Evolutionary conservation across 2,329 filamentous ascomycete genomes (phyloP), one percentile per base, ranked within the genome.

Genomic region (Simplicillium aogashimaense): DNA sequence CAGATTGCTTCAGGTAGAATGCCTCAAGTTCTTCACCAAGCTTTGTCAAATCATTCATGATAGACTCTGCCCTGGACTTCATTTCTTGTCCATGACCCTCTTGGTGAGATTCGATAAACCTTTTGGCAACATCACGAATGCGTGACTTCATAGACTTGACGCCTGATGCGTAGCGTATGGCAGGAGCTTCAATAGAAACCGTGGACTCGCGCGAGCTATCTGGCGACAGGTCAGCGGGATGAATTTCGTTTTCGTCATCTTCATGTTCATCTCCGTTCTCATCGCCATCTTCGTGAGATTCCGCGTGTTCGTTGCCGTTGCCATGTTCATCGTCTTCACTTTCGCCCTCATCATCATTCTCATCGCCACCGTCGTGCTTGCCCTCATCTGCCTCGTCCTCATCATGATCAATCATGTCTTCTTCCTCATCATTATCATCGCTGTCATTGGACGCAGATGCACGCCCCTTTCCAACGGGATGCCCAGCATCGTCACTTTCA

Each of bases 21-120:
- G 62, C 56, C 47, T 83, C 77, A 30, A 95, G 81, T 15, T 90
- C 77, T 3, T 67, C 64, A 2, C 86, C 85, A 29, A 98, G 66
- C 2, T 63, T 63, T 47, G 83, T 83, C 28, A 98, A 67, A 45
- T 83, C 76, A 3, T 76, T 68, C 18, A 97, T 67, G 18, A 94
- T 94, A 41, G 78, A 73, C 1, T 72, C 69, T 0, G 92, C 90
- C 59, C 89, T 89, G 42, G 81, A 76, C 54, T 85, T 86, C 72
- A 94, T 81, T 7, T 70, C 69, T 52, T 79, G 81, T 14, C 81
- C 80, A 46, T 74, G 72, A 45, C 82, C 78, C 46, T 87, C 81
- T 3, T 95, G 88, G 48, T 97, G 88, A 0, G 75, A 70, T 43
- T 89, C 82, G 29, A 97, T 65, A 56, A 98, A 95, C 40, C 76